These are phyloP conservation scores for Hygrophila difformis DNA, from an alignment of 257 asterid species.

Conservation along the genomic window DNA sequence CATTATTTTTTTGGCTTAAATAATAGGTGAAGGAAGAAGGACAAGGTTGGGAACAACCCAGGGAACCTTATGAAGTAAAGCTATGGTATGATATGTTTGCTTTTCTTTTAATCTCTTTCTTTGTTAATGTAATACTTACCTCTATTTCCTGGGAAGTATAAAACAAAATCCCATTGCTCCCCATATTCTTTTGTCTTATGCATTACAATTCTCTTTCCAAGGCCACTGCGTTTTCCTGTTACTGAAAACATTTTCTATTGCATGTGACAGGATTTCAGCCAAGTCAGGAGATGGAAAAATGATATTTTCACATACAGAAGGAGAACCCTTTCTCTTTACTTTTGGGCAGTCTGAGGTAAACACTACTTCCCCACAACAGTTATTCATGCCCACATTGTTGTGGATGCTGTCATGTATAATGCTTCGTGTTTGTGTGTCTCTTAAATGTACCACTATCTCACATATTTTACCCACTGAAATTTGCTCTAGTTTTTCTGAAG, in stretches of 20 bases:
- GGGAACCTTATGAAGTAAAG: slow-evolving; percentile 90
- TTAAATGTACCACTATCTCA: no score
- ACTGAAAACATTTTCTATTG: neutral
- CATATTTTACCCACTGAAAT: neutral
- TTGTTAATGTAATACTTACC: slow-evolving; percentile 13
- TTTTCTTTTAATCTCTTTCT: slow-evolving; percentile 10
- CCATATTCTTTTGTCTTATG: no score
- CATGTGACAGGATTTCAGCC: slow-evolving; percentile 64
- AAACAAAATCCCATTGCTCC: neutral
- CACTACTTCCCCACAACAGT: neutral
- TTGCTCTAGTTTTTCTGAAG: slow-evolving; percentile 4
- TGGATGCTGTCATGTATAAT: neutral
- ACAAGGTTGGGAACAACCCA: slow-evolving; percentile 95
- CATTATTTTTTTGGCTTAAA: no score
- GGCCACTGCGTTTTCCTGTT: no score
- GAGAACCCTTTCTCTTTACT: slow-evolving; percentile 76
- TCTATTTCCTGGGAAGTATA: neutral
- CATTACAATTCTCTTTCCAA: no score
- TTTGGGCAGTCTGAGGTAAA: slow-evolving; percentile 87
- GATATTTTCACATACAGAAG: slow-evolving; percentile 44
- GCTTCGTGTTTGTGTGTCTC: slow-evolving; percentile 10
- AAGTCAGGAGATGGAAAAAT: slow-evolving; percentile 70
- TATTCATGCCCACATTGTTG: slow-evolving; percentile 10
- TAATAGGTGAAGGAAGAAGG: slow-evolving; percentile 76
- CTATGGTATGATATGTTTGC: slow-evolving; percentile 50